Evolutionary conservation across 768 basidiomycete species (phyloP).

Genomic region (Strobilomyces dryophilus): DNA sequence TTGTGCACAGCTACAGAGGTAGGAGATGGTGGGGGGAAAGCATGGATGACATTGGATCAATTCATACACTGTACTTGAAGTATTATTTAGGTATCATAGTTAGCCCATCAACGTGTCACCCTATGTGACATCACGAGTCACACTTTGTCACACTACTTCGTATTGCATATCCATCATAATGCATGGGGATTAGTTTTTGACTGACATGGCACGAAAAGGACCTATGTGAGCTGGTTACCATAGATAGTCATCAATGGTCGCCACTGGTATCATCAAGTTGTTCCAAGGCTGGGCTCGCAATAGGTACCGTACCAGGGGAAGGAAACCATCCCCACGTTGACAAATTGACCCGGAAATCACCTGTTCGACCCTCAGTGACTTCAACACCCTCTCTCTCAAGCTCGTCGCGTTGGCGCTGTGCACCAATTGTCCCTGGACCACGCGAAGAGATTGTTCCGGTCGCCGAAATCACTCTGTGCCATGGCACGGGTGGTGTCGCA

Average conservation of each 20-base stretch:
- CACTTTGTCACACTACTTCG: neutral
- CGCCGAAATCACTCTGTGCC: conserved; percentile 74
- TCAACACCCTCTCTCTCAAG: conserved; percentile 82
- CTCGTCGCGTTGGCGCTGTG: conserved; percentile 67
- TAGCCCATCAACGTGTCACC: too few relatives aligned
- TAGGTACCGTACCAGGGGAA: conserved; percentile 21
- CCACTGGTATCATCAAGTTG: neutral
- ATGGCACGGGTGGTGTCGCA: conserved; percentile 65
- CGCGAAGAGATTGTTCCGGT: conserved; percentile 76
- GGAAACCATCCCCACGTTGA: conserved; percentile 68
- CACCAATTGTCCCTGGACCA: conserved; percentile 79
- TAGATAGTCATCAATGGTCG: neutral
- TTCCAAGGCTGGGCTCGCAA: neutral
- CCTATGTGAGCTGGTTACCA: too few relatives aligned
- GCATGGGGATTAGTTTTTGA: neutral
- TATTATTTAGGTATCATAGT: too few relatives aligned
- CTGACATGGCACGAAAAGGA: too few relatives aligned
- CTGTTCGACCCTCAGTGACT: conserved; percentile 53
- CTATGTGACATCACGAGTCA: neutral
- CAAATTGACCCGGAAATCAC: conserved; percentile 57
- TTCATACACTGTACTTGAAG: neutral
- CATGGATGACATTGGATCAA: neutral
- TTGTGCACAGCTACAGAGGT: neutral
- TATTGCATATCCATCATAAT: neutral
- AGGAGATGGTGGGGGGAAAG: neutral